Evolutionary conservation across 148 eudicot species (phyloP).

Genomic region (Gaultheria prostrata): DNA sequence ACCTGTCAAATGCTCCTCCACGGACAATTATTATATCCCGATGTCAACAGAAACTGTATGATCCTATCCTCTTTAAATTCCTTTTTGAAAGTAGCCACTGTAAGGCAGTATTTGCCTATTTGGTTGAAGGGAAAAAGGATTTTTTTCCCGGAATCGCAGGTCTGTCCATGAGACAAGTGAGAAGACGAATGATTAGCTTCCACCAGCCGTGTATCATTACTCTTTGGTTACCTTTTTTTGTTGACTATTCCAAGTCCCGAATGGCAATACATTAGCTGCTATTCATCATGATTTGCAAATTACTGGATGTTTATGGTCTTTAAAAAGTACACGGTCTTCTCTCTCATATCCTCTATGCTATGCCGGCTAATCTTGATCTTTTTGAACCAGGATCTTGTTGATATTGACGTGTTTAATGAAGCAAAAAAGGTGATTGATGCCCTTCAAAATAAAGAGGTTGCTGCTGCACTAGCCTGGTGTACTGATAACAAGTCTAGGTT

Average conservation of each 20-base stretch:
- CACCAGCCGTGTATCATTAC: background rate
- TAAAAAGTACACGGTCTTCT: background rate
- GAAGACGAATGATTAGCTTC: background rate
- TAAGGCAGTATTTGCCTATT: background rate
- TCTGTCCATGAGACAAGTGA: background rate
- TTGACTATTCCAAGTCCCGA: background rate
- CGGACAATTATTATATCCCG: background rate
- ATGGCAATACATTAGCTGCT: background rate
- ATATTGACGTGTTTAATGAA: constrained; percentile 88
- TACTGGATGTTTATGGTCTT: background rate
- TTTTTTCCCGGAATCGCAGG: background rate
- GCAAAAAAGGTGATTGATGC: constrained; percentile 90
- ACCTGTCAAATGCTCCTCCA: background rate
- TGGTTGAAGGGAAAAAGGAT: background rate
- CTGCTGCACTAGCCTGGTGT: constrained; percentile 97
- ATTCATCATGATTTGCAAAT: background rate
- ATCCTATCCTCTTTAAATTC: background rate
- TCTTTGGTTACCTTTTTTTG: background rate
- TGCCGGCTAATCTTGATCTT: constrained; percentile 9
- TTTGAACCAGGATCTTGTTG: constrained; percentile 78
- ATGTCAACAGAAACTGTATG: background rate
- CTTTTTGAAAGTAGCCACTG: background rate
- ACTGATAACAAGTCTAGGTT: constrained; percentile 91
- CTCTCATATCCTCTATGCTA: background rate
- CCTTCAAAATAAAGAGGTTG: constrained; percentile 84